Evolutionary conservation across 2,329 filamentous ascomycete species (phyloP).

Genomic region (Colletotrichum destructivum): DNA sequence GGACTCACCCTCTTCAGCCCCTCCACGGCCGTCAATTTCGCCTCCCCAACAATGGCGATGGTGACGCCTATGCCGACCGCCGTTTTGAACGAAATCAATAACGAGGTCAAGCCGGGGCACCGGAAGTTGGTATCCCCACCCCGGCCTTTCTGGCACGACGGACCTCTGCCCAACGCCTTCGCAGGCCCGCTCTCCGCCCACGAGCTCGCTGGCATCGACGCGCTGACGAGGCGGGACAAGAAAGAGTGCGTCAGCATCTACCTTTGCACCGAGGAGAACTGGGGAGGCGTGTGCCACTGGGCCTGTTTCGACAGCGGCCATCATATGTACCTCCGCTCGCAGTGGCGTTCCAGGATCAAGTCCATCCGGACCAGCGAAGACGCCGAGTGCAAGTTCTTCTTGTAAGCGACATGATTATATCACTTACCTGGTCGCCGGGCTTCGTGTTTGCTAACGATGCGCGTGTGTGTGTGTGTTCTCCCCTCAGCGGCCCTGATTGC

Average conservation of each 20-base stretch:
- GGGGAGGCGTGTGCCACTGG: conserved; percentile 7
- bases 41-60: too few species aligned
- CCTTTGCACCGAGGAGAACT: conserved; percentile 9
- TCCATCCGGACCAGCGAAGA: background rate
- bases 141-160: background rate
- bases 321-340: background rate
- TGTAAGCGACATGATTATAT: background rate
- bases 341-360: conserved; percentile 1
- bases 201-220: background rate
- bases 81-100: too few species aligned
- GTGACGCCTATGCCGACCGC: background rate
- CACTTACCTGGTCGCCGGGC: too few species aligned
- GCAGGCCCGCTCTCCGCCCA: background rate
- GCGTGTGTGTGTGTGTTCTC: too few species aligned
- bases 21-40: too few species aligned
- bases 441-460: background rate
- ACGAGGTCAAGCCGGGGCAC: background rate
- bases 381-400: conserved; percentile 10
- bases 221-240: background rate
- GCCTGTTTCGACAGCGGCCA: conserved; percentile 1
- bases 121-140: background rate
- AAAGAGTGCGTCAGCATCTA: background rate
- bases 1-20: background rate
- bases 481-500: background rate
- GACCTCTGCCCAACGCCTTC: background rate